Base-by-base conservation (phyloP, 2,329 filamentous ascomycete species). In the Penicillium vulpinum region DNA sequence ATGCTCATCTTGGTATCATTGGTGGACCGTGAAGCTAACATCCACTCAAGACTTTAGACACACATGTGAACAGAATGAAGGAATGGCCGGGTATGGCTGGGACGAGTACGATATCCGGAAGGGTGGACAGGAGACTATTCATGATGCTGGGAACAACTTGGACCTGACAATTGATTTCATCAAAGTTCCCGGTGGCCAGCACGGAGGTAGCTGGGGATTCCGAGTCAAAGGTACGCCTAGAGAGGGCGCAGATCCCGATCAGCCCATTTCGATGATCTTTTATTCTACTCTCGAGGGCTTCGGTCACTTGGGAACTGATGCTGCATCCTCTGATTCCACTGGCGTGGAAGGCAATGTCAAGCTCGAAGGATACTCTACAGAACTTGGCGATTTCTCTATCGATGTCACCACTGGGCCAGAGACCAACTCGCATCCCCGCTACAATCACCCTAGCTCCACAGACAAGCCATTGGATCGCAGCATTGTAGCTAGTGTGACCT, bases 11-110 rank as follows among this genome's bases (percentile, higher is more conserved):
- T 43, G 11, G 36, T 29, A n/a, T 10, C 16, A 33, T 43, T 49
- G 31, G 18, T 50, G 26, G 11, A 29, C 24, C 39, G 41, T 36
- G 13, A 29, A 43, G 45, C 65, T 70, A 33, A 71, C 64, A 58
- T 51, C 8, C n/a, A 58, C 21, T 52, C 2, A 70, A 94, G 91
- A 88, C 67, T 89, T 97, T 67, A 87, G 94, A 62, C 92, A 96
- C 74, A 97, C 94, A 0, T 99, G 94, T 77, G 94, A 97, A 75
- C 94, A 99, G 74, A 85, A 94, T 73, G 91, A 95, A 73, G 89
- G 89, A 63, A 96, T 99, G 83, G 89, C 86, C 46, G 93, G 93
- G 54, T 99, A 99, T 74, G 94, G 94, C 60, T 99, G 94, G 94
- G 92, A 97, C 68, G 91, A 96, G 73, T 99, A 95, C 74, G 94